Conservation (phyloP, 257 asterid species). For the Fraxinus pennsylvanica region DNA sequence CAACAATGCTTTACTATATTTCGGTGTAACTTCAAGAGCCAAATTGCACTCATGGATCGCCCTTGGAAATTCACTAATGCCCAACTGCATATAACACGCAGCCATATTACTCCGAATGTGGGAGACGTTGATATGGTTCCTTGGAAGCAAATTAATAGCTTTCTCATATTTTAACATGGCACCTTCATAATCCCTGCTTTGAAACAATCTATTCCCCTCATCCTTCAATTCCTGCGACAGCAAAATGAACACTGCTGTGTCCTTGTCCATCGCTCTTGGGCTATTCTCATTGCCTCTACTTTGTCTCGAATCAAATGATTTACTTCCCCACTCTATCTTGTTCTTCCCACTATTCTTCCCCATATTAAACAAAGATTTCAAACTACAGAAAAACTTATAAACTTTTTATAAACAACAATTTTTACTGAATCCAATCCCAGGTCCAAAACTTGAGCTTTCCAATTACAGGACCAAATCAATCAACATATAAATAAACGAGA, state of each 20-base stretch:
- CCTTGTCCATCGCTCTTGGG: constrained; percentile 54
- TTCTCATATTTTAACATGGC: constrained; percentile 70
- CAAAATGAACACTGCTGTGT: constrained; percentile 59
- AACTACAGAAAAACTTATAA: constrained; percentile 23
- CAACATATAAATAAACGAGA: neutral
- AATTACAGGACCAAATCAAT: constrained; percentile 15
- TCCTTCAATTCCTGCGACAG: constrained; percentile 71
- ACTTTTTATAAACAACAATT: constrained; percentile 14
- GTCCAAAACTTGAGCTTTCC: constrained; percentile 26
- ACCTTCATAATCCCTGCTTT: constrained; percentile 74
- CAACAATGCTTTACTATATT: constrained; percentile 76
- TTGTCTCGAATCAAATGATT: constrained; percentile 43
- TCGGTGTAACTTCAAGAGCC: constrained; percentile 87
- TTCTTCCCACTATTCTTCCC: constrained; percentile 55
- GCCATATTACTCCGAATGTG: constrained; percentile 81
- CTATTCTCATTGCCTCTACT: constrained; percentile 31
- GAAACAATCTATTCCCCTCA: constrained; percentile 72
- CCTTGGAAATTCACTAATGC: constrained; percentile 72
- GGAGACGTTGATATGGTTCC: constrained; percentile 74
- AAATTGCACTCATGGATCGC: constrained; percentile 85
- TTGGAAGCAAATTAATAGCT: constrained; percentile 78
- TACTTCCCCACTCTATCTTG: constrained; percentile 45
- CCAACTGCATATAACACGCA: constrained; percentile 82
- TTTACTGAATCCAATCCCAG: constrained; percentile 14
- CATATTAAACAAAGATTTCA: constrained; percentile 44